These are phyloP conservation scores for Thielaviopsis euricoi DNA, from an alignment of 2,329 filamentous ascomycete species.

Conservation along the genomic window DNA sequence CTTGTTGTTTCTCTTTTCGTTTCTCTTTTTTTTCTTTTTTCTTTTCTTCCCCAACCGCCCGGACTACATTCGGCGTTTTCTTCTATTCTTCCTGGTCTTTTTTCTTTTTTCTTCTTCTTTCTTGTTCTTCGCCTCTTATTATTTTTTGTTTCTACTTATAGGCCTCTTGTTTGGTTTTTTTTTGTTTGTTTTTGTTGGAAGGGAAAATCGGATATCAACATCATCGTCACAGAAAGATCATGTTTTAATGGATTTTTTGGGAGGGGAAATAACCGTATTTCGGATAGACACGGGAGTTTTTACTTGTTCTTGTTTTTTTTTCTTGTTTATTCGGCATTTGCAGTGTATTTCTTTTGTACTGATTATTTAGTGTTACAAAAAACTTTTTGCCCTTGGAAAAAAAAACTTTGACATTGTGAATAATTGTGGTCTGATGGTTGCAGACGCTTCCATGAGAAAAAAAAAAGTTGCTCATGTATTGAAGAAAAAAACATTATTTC, in stretches of 20 bases:
- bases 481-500: no score
- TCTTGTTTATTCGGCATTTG: neutral
- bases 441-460: no score
- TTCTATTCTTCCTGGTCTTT: neutral
- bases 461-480: no score
- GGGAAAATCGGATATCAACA: constrained; percentile 1
- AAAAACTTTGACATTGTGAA: no score
- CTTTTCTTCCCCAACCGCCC: neutral
- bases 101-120: constrained; percentile 11
- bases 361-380: no score
- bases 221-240: constrained; percentile 1
- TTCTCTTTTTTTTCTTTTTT: neutral
- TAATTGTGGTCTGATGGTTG: no score
- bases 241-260: neutral
- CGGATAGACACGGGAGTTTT: neutral
- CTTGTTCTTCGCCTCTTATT: constrained; percentile 1
- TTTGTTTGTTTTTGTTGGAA: neutral
- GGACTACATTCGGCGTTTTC: neutral
- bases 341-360: neutral
- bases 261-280: neutral
- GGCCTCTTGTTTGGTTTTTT: neutral
- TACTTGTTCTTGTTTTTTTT: neutral
- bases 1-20: neutral
- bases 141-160: neutral
- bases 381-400: no score